phyloP scores from a whole-genome alignment of 129 eudicot species.

The Flaveria sonorensis region DNA sequence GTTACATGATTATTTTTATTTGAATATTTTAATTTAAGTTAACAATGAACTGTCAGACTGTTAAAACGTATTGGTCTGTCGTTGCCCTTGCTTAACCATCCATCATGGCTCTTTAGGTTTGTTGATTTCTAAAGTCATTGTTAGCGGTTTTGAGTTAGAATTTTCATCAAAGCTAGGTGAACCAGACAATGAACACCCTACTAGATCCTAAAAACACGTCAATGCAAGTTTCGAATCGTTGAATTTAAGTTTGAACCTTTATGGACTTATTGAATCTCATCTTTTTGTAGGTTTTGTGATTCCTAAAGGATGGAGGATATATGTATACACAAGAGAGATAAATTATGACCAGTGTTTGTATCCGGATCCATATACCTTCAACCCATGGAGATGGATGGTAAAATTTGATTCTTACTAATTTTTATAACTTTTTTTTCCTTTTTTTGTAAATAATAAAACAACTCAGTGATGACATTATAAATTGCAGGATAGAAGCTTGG shows the following conservation, averaged over 20 bases:
- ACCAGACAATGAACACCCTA: too few relatives aligned
- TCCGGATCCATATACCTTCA: slow-evolving; percentile 57
- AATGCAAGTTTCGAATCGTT: background rate
- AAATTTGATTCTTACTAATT: background rate
- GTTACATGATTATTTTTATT: too few relatives aligned
- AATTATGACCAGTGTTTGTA: slow-evolving; percentile 60
- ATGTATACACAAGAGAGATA: slow-evolving; percentile 70
- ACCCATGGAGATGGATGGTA: slow-evolving; percentile 86
- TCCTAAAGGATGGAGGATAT: slow-evolving; percentile 74
- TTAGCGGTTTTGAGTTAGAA: too few relatives aligned
- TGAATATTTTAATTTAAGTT: too few relatives aligned
- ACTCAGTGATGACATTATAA: background rate
- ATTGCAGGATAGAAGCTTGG: slow-evolving; percentile 56
- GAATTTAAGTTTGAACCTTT: background rate
- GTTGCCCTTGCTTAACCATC: too few relatives aligned
- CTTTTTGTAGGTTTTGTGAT: slow-evolving; percentile 43
- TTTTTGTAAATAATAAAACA: background rate
- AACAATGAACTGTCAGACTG: too few relatives aligned
- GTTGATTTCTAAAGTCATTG: too few relatives aligned
- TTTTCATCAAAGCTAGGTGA: too few relatives aligned
- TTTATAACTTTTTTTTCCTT: background rate
- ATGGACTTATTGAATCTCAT: background rate
- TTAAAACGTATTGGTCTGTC: too few relatives aligned
- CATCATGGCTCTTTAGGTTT: too few relatives aligned
- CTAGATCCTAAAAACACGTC: too few relatives aligned